Base-by-base conservation (phyloP, 208 protist species). In the Spongospora subterranea region DNA sequence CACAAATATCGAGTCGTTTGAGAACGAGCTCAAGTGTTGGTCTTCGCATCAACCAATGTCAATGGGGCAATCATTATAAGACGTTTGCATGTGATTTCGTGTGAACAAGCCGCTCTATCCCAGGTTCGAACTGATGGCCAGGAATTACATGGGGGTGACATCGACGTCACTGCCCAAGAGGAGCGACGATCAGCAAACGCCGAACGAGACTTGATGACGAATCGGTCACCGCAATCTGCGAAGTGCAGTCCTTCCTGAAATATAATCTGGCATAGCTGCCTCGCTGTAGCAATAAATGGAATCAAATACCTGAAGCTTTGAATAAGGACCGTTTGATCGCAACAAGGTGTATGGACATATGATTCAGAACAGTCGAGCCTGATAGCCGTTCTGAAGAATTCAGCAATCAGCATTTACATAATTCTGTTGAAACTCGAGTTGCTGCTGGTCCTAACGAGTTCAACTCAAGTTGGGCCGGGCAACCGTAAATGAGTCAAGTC, bases 91-190 rank as follows among this genome's bases (percentile, higher is more conserved):
- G 71, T 82, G 35, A n/a, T 82, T 82, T 43, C 6, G 35, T 6
- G 71, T 82, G 11, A 82, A 82, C 71, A 35, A 82, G n/a, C 71
- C n/a, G 40, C 71, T 82, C 35, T 82, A 45, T 82, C 71, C 71
- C 17, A 6, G 71, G n/a, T 20, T 82, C 71, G 71, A 35, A 43
- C 6, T 82, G 71, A 82, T 43, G 71, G 71, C 71, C 6, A 6
- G 71, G 11, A n/a, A 82, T 43, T 82, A 40, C n/a, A 82, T 82
- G 71, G 71, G 71, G 6, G 71, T 82, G n/a, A 82, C n/a, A 43
- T 82, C 71, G 11, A 82, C 71, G 13, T 82, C 71, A 6, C 17
- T 82, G 6, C 71, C 71, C 6, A 82, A n/a, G 17, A 6, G 71
- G 71, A 20, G 71, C 71, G 6, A 82, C 71, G 13, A 82, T 82